A percentile compares a stretch with the other conserved stretches of the same genome.
phyloP scores from a whole-genome alignment of 768 basidiomycete species.

The Sarcomyxa edulis region DNA sequence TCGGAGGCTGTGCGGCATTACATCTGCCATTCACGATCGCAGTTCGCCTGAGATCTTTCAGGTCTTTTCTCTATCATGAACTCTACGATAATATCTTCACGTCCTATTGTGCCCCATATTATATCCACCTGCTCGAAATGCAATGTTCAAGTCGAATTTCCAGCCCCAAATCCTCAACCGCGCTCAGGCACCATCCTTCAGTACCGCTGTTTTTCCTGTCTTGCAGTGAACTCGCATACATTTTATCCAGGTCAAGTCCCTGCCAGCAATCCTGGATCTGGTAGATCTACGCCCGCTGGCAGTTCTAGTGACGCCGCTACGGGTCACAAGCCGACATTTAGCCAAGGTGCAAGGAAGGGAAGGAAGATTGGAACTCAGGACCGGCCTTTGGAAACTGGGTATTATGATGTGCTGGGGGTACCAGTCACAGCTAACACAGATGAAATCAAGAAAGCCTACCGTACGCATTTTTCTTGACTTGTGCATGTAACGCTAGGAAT shows the following conservation, averaged over 20 bases:
- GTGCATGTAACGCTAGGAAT: background rate
- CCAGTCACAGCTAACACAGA: slow-evolving; percentile 70
- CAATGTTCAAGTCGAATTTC: slow-evolving; percentile 56
- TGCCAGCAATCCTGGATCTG: slow-evolving; percentile 3
- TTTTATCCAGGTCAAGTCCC: slow-evolving; percentile 65
- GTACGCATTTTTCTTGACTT: slow-evolving; percentile 33
- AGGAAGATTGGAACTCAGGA: slow-evolving; percentile 89
- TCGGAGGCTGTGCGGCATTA: no score
- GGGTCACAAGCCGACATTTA: slow-evolving; percentile 15
- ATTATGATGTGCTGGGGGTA: slow-evolving; percentile 83
- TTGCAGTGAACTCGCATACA: slow-evolving; percentile 50
- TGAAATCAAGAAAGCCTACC: slow-evolving; percentile 90
- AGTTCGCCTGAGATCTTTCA: background rate
- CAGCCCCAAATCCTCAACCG: slow-evolving; percentile 55
- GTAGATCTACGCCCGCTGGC: slow-evolving; percentile 6
- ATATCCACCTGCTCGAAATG: slow-evolving; percentile 58
- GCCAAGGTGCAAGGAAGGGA: slow-evolving; percentile 37
- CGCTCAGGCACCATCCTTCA: slow-evolving; percentile 52
- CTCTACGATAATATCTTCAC: slow-evolving; percentile 28
- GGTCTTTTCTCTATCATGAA: background rate
- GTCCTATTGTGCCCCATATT: slow-evolving; percentile 64
- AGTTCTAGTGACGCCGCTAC: slow-evolving; percentile 10
- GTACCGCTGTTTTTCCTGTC: slow-evolving; percentile 69
- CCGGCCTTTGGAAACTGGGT: slow-evolving; percentile 82
- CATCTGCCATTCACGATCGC: no score